Evolutionary conservation across 805 yeast species (phyloP).

Genomic region (Yarrowia divulgata): DNA sequence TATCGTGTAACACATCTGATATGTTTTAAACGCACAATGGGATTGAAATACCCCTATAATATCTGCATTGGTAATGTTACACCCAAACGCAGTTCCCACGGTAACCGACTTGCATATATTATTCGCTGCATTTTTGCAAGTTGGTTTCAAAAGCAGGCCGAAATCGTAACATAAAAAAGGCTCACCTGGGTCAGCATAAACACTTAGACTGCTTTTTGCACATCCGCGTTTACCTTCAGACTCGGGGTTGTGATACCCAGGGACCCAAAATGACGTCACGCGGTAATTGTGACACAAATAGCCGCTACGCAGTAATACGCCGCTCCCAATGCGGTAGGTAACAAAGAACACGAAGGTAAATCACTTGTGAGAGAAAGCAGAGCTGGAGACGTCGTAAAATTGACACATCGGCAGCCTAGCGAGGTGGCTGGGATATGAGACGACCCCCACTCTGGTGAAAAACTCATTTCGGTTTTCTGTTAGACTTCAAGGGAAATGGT

Average conservation of each 20-base stretch:
- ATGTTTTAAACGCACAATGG: constrained; percentile 22
- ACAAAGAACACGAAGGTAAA: not conserved
- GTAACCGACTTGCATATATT: constrained; percentile 3
- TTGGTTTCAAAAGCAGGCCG: not conserved
- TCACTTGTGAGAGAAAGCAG: too few species aligned
- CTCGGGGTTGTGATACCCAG: not conserved
- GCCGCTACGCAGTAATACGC: constrained; percentile 4
- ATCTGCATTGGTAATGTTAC: constrained; percentile 19
- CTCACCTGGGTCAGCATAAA: not conserved
- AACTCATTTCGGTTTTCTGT: constrained; percentile 6
- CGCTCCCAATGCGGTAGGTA: not conserved
- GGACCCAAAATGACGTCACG: constrained; percentile 9
- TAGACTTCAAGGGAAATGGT: constrained; percentile 7
- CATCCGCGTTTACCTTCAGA: not conserved
- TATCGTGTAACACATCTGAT: not conserved
- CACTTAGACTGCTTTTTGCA: not conserved
- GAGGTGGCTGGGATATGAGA: not conserved
- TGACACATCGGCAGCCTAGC: not conserved
- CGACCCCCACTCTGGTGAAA: constrained; percentile 10
- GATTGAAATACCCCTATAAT: constrained; percentile 10
- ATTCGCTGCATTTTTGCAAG: not conserved
- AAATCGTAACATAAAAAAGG: not conserved
- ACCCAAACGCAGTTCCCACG: constrained; percentile 5
- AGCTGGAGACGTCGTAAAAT: too few species aligned
- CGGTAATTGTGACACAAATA: not conserved